Base-by-base conservation (phyloP, 306 rosid species). In the Cotoneaster glaucophyllus region DNA sequence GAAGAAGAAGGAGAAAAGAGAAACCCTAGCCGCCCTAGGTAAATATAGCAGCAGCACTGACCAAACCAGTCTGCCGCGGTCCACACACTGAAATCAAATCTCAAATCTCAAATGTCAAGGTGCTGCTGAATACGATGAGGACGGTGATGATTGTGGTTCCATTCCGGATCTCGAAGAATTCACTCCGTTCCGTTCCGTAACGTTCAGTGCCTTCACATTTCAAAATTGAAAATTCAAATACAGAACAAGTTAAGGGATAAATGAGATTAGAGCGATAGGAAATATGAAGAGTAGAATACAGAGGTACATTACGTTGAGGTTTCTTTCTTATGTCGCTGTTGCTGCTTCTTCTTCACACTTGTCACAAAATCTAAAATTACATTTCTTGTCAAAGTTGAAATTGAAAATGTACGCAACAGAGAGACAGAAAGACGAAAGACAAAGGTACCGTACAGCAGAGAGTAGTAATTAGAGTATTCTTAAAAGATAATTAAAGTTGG, bases 11-110 rank as follows among this genome's bases (percentile, higher is more conserved):
- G 15, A 14, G 58, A 76, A 41, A 70, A 43, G 13, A 63, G 82
- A 84, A 85, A 83, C 87, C 92, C 91, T 85, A 85, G 74, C 39
- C 59, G 61, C 68, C 83, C 79, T 8, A 70, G 6, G 3, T 11
- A 70, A 50, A 52, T 50, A 69, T 54, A 12, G 77, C 73, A 70
- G 45, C 32, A 28, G 41, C 70, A 31, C 64, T 75, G 53, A 48
- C 7, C 53, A 15, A 15, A 48, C 53, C 19, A 48, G 54, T 48
- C 54, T 18, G 8, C 18, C 6, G 25, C 44, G 67, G 44, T 68
- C 67, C 70, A 67, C 67, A 41, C 69, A 44, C 75, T 74, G 76
- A 80, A 74, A 69, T 74, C 67, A 29, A 74, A 25, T 74, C 71
- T 21, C 21, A 15, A 48, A 48, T 48, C 54, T 48, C 54, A 15